Evolutionary conservation across 2,329 filamentous ascomycete genomes (phyloP).

Genomic region (Aureobasidium uvarum): DNA sequence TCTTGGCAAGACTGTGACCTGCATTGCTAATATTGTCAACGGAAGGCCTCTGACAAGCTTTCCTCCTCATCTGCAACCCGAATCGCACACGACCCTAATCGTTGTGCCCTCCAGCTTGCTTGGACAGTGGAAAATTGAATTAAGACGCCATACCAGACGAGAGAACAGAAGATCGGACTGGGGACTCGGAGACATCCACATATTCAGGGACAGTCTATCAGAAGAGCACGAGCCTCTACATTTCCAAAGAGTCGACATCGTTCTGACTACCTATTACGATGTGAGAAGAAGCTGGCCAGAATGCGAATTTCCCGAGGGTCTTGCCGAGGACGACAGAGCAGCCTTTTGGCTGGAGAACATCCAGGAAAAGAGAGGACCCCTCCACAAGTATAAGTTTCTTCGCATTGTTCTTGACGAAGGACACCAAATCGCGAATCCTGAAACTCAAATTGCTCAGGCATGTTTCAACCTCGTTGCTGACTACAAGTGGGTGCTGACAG

Average conservation of each 20-base stretch:
- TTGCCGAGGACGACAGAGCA: constrained; percentile 38
- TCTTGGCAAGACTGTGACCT: constrained; percentile 45
- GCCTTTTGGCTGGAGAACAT: constrained; percentile 41
- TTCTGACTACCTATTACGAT: constrained; percentile 47
- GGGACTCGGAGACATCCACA: not conserved
- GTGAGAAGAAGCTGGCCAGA: constrained; percentile 40
- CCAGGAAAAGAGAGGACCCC: constrained; percentile 37
- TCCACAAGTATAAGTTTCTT: constrained; percentile 48
- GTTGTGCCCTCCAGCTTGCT: constrained; percentile 42
- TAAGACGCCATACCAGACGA: constrained; percentile 31
- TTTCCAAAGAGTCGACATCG: constrained; percentile 33
- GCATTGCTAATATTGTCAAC: constrained; percentile 48
- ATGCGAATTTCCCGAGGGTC: not conserved
- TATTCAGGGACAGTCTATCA: not conserved
- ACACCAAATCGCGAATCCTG: constrained; percentile 55
- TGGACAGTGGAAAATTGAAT: constrained; percentile 42
- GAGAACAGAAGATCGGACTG: not conserved
- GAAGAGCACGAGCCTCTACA: not conserved
- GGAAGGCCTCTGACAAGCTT: constrained; percentile 32
- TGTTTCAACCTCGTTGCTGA: constrained; percentile 44
- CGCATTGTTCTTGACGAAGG: constrained; percentile 59
- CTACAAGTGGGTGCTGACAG: constrained; percentile 47
- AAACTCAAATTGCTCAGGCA: constrained; percentile 44
- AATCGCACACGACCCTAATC: constrained; percentile 43
- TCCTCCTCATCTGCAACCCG: constrained; percentile 7